These are phyloP conservation scores for Monilinia vaccinii-corymbosi DNA, from an alignment of 2,329 filamentous ascomycete species.

Conservation along the genomic window DNA sequence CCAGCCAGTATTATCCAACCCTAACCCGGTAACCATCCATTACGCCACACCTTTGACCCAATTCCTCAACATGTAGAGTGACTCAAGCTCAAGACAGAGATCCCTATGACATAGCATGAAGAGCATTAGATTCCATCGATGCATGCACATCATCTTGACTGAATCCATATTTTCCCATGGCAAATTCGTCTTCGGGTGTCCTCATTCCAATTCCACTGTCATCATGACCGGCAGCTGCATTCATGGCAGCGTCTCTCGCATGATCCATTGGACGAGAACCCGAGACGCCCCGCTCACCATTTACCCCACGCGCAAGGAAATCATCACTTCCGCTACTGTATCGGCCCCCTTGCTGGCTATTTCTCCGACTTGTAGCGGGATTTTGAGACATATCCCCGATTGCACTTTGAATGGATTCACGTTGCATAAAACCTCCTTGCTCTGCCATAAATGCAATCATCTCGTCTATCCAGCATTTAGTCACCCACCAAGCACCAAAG, in stretches of 20 bases:
- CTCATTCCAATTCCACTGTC: slow-evolving; percentile 69
- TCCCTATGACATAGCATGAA: slow-evolving; percentile 11
- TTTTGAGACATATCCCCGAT: slow-evolving; percentile 19
- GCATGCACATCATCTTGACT: slow-evolving; percentile 18
- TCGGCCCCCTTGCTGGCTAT: slow-evolving; percentile 23
- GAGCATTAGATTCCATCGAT: slow-evolving; percentile 15
- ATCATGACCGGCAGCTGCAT: slow-evolving; percentile 47
- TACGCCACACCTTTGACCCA: not conserved
- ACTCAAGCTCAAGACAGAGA: slow-evolving; percentile 2
- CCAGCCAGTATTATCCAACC: slow-evolving; percentile 6
- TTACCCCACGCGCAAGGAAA: slow-evolving; percentile 20
- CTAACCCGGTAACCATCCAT: slow-evolving; percentile 6
- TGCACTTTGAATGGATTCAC: slow-evolving; percentile 36
- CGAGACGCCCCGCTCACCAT: slow-evolving; percentile 18
- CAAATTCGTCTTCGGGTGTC: slow-evolving; percentile 56
- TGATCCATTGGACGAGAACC: slow-evolving; percentile 28
- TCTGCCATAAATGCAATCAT: slow-evolving; percentile 87
- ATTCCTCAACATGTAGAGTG: not conserved
- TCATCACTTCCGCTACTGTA: slow-evolving; percentile 29
- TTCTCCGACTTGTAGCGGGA: slow-evolving; percentile 15
- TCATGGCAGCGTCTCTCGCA: slow-evolving; percentile 37
- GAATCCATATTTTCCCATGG: slow-evolving; percentile 50
- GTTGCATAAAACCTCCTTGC: slow-evolving; percentile 76
- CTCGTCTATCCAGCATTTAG: slow-evolving; percentile 92
- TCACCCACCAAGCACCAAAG: slow-evolving; percentile 90